Base-by-base conservation (phyloP, 31 red algal genomes). In the Bonnemaisonia californica region DNA sequence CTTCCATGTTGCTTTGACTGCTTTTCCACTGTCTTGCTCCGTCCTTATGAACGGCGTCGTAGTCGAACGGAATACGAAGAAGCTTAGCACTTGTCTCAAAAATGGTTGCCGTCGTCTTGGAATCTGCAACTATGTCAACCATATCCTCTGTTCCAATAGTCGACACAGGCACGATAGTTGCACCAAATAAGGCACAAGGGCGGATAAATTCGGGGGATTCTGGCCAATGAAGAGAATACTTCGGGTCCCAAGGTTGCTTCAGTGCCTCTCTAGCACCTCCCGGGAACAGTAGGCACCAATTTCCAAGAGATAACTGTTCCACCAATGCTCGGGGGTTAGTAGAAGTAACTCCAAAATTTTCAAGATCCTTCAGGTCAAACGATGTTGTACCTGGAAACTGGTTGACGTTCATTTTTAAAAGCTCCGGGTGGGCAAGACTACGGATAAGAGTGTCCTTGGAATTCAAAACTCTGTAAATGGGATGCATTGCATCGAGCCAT, bases 201-300 rank as follows among this genome's bases (percentile, higher is more conserved):
- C 96, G 86, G 2, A 98, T 78, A 71, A 98, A 98, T 35, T 98
- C 96, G 2, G 93, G 87, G 11, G 72, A 42, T 1, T 48, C 45
- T 0, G 93, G 93, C 93, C 93, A 99, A 38, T 61, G 51, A 4
- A 99, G 68, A 13, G 57, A 59, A 70, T 95, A 87, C 54, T 93
- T 93, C 11, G 54, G 64, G 12, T 86, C 90, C 1, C 58, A 18
- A 3, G 80, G 83, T 21, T 86, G 61, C 35, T 95, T 95, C 66
- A 91, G 62, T 24, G 93, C 97, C 60, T 99, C 97, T 22, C 58
- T 54, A 16, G 97, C 97, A 57, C 97, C 97, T 8, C 97, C 97
- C 0, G 97, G 97, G 54, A 99, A 99, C 26, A 99, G 79, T 21
- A 99, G 57, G 55, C 39, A 62, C 87, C 91, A 89, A 22, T 96